phyloP scores from a whole-genome alignment of 805 yeast genomes.

The Sugiyamaella mastotermitis region DNA sequence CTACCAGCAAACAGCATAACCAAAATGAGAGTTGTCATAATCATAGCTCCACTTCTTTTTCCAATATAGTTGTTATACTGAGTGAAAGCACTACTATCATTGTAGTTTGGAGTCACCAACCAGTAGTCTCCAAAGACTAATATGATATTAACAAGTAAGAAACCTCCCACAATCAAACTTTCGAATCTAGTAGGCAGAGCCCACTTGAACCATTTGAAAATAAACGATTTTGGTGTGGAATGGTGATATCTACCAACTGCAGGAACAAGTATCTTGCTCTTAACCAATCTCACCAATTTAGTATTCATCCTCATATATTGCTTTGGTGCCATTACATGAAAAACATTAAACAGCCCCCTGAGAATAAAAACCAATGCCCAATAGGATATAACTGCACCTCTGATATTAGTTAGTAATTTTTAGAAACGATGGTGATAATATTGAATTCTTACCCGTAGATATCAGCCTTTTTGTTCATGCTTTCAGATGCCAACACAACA shows the following conservation, averaged over 20 bases:
- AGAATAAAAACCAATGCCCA: conserved; percentile 11
- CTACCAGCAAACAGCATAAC: conserved; percentile 58
- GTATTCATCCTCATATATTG: no score
- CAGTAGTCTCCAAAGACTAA: conserved; percentile 9
- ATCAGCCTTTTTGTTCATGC: conserved; percentile 2
- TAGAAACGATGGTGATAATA: no score
- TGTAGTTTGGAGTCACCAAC: conserved; percentile 3
- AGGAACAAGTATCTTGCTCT: no score
- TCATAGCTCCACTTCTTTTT: conserved; percentile 37
- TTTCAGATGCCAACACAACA: not conserved
- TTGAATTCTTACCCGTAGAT: no score
- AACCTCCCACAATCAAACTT: conserved; percentile 31
- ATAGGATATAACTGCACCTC: conserved; percentile 11
- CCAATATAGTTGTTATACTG: conserved; percentile 33
- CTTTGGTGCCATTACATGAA: conserved; percentile 13
- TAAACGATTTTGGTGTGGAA: conserved; percentile 16
- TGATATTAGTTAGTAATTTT: no score
- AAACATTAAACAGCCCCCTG: conserved; percentile 4
- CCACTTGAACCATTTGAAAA: conserved; percentile 4
- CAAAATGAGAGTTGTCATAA: conserved; percentile 40
- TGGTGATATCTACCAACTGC: no score
- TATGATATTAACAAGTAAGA: conserved; percentile 27
- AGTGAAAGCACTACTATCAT: not conserved
- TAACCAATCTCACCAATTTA: no score
- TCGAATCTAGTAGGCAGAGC: conserved; percentile 37